Evolutionary conservation across 2,329 filamentous ascomycete species (phyloP), one percentile per base, ranked within the genome.

Genomic region (Fusarium equiseti): DNA sequence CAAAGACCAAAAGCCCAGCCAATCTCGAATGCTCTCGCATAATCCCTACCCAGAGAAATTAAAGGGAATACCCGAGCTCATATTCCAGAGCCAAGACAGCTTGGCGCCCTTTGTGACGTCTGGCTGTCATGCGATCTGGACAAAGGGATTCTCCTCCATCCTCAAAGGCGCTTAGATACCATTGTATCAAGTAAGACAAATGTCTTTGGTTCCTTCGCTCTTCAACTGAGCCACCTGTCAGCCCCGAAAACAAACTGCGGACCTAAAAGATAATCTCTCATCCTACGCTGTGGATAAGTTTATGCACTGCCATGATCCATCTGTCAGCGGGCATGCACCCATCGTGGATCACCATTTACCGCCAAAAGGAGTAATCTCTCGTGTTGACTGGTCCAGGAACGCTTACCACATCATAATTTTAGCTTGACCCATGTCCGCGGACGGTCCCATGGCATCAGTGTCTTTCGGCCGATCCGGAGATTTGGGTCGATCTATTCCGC

Each of bases 81-180:
- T 42, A 67, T 68, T 43, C 31, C 52, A 54, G 18, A 50, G 63
- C 68, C 68, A 70, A 70, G 68, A 71, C 67, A 53, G 45, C 59
- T 59, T 55, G 63, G 35, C 63, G 67, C 62, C 48, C 46, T 24
- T 43, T 54, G 38, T 38, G 26, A 38, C 55, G 18, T 63, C 29
- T 48, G 42, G 10, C 13, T 22, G 40, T 49, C 44, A 66, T 53
- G 27, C 35, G n/a, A 44, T 32, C 26, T 29, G 35, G 10, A 54
- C 38, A 32, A 26, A 59, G 26, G 20, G 26, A 43, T 38, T 38
- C 35, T 38, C 35, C 35, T 38, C 18, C 43, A 43, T 38, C 29
- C 43, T 38, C 20, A 43, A 53, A 27, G 48, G 53, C 63, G 38
- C 56, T 35, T 61, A 38, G 29, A 53, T 53, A 62, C 31, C 12